Conservation (phyloP, 2,329 filamentous ascomycete genomes). For the Plenodomus biglobosus region DNA sequence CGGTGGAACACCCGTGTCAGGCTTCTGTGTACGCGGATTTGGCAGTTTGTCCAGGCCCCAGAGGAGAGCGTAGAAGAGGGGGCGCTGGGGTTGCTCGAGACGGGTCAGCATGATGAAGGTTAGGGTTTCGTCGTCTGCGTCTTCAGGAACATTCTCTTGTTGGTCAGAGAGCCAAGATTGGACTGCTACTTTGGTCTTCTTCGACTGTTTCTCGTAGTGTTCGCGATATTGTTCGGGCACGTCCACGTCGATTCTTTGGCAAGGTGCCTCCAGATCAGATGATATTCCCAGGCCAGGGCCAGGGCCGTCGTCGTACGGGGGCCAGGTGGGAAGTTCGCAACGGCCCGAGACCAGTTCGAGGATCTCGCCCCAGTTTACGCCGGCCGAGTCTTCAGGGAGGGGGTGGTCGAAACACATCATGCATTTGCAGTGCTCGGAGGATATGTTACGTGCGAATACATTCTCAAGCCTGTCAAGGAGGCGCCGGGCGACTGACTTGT, state of each 20-base stretch:
- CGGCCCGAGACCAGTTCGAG: conserved; percentile 89
- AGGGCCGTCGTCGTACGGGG: conserved; percentile 66
- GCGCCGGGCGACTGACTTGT: conserved; percentile 88
- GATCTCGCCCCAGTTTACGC: conserved; percentile 93
- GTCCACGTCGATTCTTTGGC: conserved; percentile 85
- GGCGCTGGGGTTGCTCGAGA: conserved; percentile 72
- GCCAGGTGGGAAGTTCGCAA: conserved; percentile 83
- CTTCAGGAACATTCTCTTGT: conserved; percentile 75
- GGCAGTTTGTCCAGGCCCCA: conserved; percentile 58
- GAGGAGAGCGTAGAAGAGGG: conserved; percentile 79
- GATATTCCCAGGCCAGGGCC: conserved; percentile 61
- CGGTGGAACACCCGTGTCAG: conserved; percentile 63
- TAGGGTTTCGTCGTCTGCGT: conserved; percentile 91
- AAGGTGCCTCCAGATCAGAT: conserved; percentile 57
- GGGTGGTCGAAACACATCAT: conserved; percentile 70
- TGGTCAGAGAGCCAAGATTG: conserved; percentile 87
- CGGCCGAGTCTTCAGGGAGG: conserved; percentile 53
- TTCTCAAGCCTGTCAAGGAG: conserved; percentile 88
- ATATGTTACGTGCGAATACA: conserved; percentile 91
- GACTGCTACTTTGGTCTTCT: conserved; percentile 88
- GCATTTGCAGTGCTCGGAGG: conserved; percentile 80
- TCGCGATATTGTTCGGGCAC: conserved; percentile 91
- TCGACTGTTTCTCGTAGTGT: conserved; percentile 87
- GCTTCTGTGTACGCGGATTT: conserved; percentile 67
- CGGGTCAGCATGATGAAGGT: conserved; percentile 93